Evolutionary conservation across 345 rosid species (phyloP).

Genomic region (Dimocarpus longan): DNA sequence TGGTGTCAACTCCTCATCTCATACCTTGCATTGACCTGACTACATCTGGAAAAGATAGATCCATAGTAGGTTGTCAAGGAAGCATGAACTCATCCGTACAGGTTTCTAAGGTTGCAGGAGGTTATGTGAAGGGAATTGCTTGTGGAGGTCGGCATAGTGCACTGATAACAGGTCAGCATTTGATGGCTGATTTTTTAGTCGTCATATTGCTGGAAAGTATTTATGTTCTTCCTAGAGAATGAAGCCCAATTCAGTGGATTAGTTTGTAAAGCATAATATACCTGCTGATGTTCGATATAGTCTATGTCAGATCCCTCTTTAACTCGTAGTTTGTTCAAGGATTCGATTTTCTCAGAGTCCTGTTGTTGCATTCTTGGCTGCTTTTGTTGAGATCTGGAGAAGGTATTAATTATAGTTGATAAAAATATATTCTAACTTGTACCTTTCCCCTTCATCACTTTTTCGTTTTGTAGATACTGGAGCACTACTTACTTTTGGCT

Average conservation of each 20-base stretch:
- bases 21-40: slow-evolving; percentile 64
- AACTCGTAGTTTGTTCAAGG: neutral
- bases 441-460: neutral
- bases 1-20: slow-evolving; percentile 82
- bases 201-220: slow-evolving; percentile 2
- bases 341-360: neutral
- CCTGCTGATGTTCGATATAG: neutral
- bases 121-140: slow-evolving; percentile 64
- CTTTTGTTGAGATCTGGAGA: slow-evolving; percentile 6
- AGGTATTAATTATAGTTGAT: neutral
- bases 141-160: slow-evolving; percentile 93
- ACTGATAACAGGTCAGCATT: slow-evolving; percentile 64
- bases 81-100: slow-evolving; percentile 40
- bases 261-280: slow-evolving; percentile 1
- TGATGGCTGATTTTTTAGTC: slow-evolving; percentile 13
- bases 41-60: slow-evolving; percentile 49
- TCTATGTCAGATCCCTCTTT: slow-evolving; percentile 7
- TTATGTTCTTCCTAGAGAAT: neutral
- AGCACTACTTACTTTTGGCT: slow-evolving; percentile 74
- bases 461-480: slow-evolving; percentile 65
- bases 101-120: slow-evolving; percentile 48
- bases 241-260: slow-evolving; percentile 5
- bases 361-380: slow-evolving; percentile 7
- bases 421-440: neutral
- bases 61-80: slow-evolving; percentile 42